Conservation (phyloP, 306 rosid species). For the Psophocarpus tetragonolobus region DNA sequence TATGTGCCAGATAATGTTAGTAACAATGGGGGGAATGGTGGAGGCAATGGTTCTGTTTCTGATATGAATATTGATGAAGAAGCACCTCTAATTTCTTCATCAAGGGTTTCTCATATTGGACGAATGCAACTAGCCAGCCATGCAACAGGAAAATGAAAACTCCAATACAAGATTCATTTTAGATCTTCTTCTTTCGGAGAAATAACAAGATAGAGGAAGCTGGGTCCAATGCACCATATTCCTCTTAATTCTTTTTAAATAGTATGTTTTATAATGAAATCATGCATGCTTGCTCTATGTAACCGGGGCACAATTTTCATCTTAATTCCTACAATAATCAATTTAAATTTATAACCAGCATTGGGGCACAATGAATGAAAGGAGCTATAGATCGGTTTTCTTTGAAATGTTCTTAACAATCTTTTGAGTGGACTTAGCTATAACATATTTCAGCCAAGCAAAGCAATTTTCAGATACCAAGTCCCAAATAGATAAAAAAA, state of each 20-base stretch:
- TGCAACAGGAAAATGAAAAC: slow-evolving; percentile 43
- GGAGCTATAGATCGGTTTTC: background rate
- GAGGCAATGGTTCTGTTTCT: slow-evolving; percentile 40
- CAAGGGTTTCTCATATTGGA: slow-evolving; percentile 80
- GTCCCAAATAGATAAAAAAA: background rate
- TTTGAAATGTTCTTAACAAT: background rate
- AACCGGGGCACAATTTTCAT: background rate
- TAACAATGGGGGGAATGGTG: slow-evolving; percentile 42
- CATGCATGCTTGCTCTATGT: slow-evolving; percentile 1
- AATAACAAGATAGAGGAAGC: slow-evolving; percentile 26
- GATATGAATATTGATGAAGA: slow-evolving; percentile 63
- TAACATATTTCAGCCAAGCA: background rate
- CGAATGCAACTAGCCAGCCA: slow-evolving; percentile 57
- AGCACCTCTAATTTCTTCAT: slow-evolving; percentile 72
- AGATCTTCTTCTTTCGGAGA: background rate
- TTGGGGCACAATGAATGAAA: background rate
- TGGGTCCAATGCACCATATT: slow-evolving; percentile 31
- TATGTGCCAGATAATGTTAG: slow-evolving; percentile 45
- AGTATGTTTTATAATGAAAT: slow-evolving; percentile 26
- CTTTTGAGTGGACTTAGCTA: background rate
- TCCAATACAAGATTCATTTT: slow-evolving; percentile 13
- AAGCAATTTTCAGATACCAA: background rate
- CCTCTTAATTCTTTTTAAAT: slow-evolving; percentile 45
- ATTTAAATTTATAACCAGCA: background rate
- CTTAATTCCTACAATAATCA: background rate